Evolutionary conservation across 225 moss, liverwort and hornwort genomes (phyloP).

Genomic region (Pseudisothecium myosuroides): DNA sequence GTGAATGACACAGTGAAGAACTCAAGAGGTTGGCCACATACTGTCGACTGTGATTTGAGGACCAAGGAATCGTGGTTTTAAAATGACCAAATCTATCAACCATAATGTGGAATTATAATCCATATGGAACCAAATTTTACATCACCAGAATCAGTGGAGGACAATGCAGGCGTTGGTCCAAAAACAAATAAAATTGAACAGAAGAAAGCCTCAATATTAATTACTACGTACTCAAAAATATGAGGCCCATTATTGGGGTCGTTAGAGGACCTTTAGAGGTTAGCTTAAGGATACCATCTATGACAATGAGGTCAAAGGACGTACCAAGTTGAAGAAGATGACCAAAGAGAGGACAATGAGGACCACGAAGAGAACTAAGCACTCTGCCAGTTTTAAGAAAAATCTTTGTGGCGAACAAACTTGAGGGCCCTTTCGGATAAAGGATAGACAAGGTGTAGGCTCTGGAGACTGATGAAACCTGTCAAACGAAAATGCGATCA

Average conservation of each 20-base stretch:
- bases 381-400: conserved; percentile 69
- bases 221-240: not conserved
- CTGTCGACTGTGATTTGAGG: not conserved
- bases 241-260: too few species aligned
- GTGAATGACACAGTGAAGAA: not conserved
- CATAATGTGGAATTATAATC: not conserved
- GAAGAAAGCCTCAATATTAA: not conserved
- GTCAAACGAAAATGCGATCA: not conserved
- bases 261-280: not conserved
- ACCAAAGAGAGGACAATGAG: conserved; percentile 65
- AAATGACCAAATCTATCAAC: not conserved
- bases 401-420: conserved; percentile 52
- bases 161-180: not conserved
- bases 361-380: conserved; percentile 60
- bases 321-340: conserved; percentile 86
- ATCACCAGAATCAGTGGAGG: not conserved
- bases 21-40: not conserved
- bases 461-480: conserved; percentile 16
- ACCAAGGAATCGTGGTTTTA: not conserved
- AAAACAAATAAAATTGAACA: not conserved
- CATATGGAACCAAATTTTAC: not conserved
- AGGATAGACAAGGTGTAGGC: not conserved
- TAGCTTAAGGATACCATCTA: not conserved
- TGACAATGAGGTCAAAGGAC: not conserved
- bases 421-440: conserved; percentile 17